Percentiles rank a stretch among this genome's conserved stretches.
These are phyloP conservation scores for Talaromyces islandicus DNA, from an alignment of 2,329 filamentous ascomycete species.

Conservation along the genomic window DNA sequence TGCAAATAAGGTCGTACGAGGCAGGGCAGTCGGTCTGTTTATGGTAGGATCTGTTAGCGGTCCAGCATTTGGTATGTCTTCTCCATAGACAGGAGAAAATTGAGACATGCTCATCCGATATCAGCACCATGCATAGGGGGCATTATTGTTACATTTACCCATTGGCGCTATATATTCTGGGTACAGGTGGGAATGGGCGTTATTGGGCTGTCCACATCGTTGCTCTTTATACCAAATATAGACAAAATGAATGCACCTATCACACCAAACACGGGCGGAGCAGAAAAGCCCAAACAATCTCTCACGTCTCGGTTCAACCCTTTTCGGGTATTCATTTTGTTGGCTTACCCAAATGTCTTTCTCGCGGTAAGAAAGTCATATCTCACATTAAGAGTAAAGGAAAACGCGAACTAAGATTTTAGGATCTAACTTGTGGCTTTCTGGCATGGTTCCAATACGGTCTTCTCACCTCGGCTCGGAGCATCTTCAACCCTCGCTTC, in stretches of 20 bases:
- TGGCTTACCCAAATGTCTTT: conserved; percentile 63
- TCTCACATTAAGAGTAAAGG: conserved; percentile 28
- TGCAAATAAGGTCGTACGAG: conserved; percentile 27
- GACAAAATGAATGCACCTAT: conserved; percentile 50
- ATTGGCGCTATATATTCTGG: conserved; percentile 75
- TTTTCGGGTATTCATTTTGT: conserved; percentile 53
- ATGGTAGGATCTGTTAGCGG: conserved; percentile 39
- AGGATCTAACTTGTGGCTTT: conserved; percentile 31
- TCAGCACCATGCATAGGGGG: conserved; percentile 57
- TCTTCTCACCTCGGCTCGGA: conserved; percentile 62
- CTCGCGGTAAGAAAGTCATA: conserved; percentile 47
- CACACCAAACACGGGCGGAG: conserved; percentile 37
- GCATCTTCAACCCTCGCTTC: conserved; percentile 69
- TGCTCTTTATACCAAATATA: conserved; percentile 65
- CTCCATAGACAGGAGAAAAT: neutral
- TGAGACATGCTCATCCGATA: neutral
- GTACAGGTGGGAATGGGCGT: conserved; percentile 65
- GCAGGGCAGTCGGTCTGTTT: conserved; percentile 40
- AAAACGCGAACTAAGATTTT: neutral
- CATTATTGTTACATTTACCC: conserved; percentile 68
- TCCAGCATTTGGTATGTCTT: conserved; percentile 33
- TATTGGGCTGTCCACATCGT: conserved; percentile 52
- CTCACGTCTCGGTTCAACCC: conserved; percentile 59
- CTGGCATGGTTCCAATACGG: conserved; percentile 70
- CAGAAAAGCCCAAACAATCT: neutral